Evolutionary conservation across 176 grass and related monocot genomes (phyloP), one percentile per base, ranked within the genome.

Genomic region (Phyllostachys edulis): DNA sequence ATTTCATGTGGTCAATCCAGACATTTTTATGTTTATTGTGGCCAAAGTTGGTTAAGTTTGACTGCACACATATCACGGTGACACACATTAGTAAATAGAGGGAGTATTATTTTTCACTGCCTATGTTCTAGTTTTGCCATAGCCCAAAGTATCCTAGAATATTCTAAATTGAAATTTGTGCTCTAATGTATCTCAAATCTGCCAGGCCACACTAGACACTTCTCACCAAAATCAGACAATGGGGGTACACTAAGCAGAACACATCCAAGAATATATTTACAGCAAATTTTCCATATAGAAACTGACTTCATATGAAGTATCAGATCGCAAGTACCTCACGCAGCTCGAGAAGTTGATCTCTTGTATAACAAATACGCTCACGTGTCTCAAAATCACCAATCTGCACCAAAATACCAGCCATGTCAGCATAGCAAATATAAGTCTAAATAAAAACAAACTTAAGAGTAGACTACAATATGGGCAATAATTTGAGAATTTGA

Each of bases 291-390:
- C 27, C 20, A 56, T 77, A 18, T 20, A 83, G 40, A 73, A 78
- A 90, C 27, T 51, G 55, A 64, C 27, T 55, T 45, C 38, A 51
- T 29, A 39, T 41, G 27, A 76, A 69, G 44, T 44, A 76, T 46
- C 51, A 73, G 2, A 73, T 12, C 13, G 15, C 47, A 67, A 37
- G 51, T 93, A 99, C 96, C 93, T 94, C 86, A 26, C 71, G 91
- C 23, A 99, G 71, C 29, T 96, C 85, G 13, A 99, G 83, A 92
- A 99, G 93, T 85, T 89, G 87, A 41, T 99, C 92, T 70, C 89
- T 99, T 89, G 96, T 88, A 76, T 99, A 96, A 71, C 80, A 72
- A 64, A 94, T 55, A 52, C 80, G 91, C 32, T 94, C 93, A 1
- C 80, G 93, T 7, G 83, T 63, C 77, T 96, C 93, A 56, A 87